These are phyloP conservation scores for Rhodamnia argentea DNA, from an alignment of 345 rosid species.

Conservation along the genomic window DNA sequence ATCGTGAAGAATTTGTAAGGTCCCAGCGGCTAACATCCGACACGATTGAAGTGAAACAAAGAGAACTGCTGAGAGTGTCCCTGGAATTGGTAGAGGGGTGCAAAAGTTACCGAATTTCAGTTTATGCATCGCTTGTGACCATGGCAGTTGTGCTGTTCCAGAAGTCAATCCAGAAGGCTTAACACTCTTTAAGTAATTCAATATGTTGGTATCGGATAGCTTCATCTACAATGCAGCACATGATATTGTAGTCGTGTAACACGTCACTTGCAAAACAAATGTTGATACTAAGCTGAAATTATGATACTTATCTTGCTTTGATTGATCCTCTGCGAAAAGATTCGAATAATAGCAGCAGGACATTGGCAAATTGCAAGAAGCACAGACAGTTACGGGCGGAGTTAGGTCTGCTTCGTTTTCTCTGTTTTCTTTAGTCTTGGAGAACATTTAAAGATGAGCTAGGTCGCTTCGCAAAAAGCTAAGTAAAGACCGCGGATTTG, in stretches of 20 bases:
- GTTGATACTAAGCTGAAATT: background rate
- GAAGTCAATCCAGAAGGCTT: slow-evolving; percentile 9
- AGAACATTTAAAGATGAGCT: background rate
- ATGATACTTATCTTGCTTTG: background rate
- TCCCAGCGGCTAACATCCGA: slow-evolving; percentile 43
- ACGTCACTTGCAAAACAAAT: background rate
- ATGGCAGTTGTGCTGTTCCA: slow-evolving; percentile 57
- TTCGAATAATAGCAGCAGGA: background rate
- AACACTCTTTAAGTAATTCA: background rate
- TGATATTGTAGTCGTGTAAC: background rate
- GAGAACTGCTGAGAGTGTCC: slow-evolving; percentile 66
- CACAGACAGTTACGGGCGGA: background rate
- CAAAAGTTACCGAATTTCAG: slow-evolving; percentile 54
- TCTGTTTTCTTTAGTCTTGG: background rate
- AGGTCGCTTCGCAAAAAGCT: background rate
- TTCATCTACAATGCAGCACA: background rate
- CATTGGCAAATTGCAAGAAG: background rate
- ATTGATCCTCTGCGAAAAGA: background rate
- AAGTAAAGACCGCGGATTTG: background rate
- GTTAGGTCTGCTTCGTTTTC: background rate
- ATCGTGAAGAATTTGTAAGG: slow-evolving; percentile 61
- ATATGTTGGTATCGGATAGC: background rate
- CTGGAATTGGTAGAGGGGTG: slow-evolving; percentile 64
- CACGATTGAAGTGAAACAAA: slow-evolving; percentile 52
- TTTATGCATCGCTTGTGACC: slow-evolving; percentile 74